Conservation (phyloP, 768 basidiomycete genomes). For the Clitopilus hobsonii region DNA sequence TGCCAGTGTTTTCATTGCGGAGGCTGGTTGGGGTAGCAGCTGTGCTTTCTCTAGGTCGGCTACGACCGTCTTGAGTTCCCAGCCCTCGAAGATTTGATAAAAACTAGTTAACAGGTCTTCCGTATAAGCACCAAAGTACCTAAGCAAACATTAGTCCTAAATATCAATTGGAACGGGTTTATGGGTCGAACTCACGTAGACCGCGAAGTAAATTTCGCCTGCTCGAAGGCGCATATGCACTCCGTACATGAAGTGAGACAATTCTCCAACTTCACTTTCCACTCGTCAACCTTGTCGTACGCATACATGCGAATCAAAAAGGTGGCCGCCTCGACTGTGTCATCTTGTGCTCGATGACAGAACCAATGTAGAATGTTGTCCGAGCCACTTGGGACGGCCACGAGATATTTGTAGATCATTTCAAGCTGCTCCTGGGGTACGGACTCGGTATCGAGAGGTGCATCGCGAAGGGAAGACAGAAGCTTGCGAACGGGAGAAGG, state of each 20-base stretch:
- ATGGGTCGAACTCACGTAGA: constrained; percentile 55
- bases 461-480: constrained; percentile 32
- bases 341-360: constrained; percentile 55
- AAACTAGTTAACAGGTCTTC: constrained; percentile 49
- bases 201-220: constrained; percentile 58
- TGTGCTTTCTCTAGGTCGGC: constrained; percentile 36
- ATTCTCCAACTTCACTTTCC: constrained; percentile 52
- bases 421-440: constrained; percentile 45
- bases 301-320: constrained; percentile 84
- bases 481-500: background rate
- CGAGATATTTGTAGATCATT: constrained; percentile 49
- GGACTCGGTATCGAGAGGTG: constrained; percentile 47
- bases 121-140: constrained; percentile 71
- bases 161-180: too few species aligned
- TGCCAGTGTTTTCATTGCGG: constrained; percentile 24
- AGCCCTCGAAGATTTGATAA: constrained; percentile 57
- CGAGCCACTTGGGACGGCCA: constrained; percentile 34
- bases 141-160: constrained; percentile 25
- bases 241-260: constrained; percentile 61
- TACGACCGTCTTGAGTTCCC: constrained; percentile 56
- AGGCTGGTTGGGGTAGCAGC: constrained; percentile 12
- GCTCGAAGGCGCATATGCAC: constrained; percentile 67
- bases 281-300: constrained; percentile 58
- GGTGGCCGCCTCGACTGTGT: constrained; percentile 63
- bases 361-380: constrained; percentile 71